A percentile compares a stretch with the other conserved stretches of the same genome.
phyloP scores from a whole-genome alignment of 192 early-diverging fungal genomes.

The Gaertneriomyces semiglobifer region DNA sequence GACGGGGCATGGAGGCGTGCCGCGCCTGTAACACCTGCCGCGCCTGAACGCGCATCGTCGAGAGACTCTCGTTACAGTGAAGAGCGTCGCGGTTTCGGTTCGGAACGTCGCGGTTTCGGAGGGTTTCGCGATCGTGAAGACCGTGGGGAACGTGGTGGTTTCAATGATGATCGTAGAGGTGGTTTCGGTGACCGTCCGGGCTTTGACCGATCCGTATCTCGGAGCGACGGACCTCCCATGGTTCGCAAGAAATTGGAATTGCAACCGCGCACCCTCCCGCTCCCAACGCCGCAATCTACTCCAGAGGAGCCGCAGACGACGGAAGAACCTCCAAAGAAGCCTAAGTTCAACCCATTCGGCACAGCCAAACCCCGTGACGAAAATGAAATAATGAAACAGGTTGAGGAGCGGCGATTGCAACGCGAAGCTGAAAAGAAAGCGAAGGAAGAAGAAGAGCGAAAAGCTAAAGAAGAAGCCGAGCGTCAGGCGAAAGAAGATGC shows the following conservation, averaged over 20 bases:
- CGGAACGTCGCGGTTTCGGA: conserved; percentile 16
- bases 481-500: conserved; percentile 16
- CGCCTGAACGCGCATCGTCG: conserved; percentile 38
- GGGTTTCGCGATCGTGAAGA: conserved; percentile 25
- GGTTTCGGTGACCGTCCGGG: conserved; percentile 22
- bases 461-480: conserved; percentile 29
- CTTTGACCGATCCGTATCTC: conserved; percentile 8
- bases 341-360: conserved; percentile 58
- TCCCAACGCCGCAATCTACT: conserved; percentile 7
- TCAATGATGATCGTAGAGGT: conserved; percentile 14
- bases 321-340: conserved; percentile 27
- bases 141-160: conserved; percentile 28
- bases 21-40: conserved; percentile 43
- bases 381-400: conserved; percentile 42
- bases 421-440: conserved; percentile 42
- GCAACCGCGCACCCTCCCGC: conserved; percentile 33
- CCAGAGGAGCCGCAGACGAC: neutral
- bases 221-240: conserved; percentile 7
- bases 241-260: conserved; percentile 44
- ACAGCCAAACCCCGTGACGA: conserved; percentile 53
- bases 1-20: conserved; percentile 47
- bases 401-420: conserved; percentile 47
- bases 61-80: conserved; percentile 31
- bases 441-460: conserved; percentile 32
- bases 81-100: conserved; percentile 34